phyloP scores from a whole-genome alignment of 1,284 basidiomycete genomes.

The Retiboletus flavoniger region DNA sequence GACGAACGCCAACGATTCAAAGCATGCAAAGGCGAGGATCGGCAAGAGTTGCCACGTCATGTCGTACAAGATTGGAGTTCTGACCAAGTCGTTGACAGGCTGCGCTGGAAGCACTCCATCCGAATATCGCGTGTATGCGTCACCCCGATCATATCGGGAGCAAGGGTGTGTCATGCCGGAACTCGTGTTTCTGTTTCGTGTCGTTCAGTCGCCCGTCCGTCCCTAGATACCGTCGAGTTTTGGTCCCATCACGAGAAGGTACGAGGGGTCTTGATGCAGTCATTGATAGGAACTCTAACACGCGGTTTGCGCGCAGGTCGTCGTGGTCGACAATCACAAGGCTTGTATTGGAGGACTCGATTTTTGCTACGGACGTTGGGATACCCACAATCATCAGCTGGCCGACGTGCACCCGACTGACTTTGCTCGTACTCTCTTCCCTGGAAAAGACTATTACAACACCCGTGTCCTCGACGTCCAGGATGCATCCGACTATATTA shows the following conservation, averaged over 20 bases:
- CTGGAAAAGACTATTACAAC: conserved; percentile 94
- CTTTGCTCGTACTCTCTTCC: conserved; percentile 80
- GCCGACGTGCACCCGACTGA: conserved; percentile 89
- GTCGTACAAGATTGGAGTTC: neutral
- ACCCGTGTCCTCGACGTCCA: conserved; percentile 81
- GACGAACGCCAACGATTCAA: conserved; percentile 85
- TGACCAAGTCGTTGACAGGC: conserved; percentile 43
- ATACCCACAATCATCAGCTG: conserved; percentile 81
- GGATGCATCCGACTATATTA: conserved; percentile 77
- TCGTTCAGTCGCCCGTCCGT: neutral
- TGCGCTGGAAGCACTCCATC: conserved; percentile 77
- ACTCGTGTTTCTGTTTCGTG: neutral
- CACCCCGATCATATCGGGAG: conserved; percentile 89
- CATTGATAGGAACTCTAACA: conserved; percentile 1
- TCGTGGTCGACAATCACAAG: conserved; percentile 82
- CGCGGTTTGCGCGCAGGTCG: conserved; percentile 44
- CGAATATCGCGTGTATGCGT: conserved; percentile 83
- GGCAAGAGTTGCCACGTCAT: neutral
- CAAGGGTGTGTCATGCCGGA: conserved; percentile 47
- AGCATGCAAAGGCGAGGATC: conserved; percentile 71
- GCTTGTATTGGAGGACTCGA: conserved; percentile 86
- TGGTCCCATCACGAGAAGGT: conserved; percentile 84
- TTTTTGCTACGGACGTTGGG: conserved; percentile 94
- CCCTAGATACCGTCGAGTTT: conserved; percentile 67
- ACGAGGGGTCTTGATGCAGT: neutral